Evolutionary conservation across 257 asterid genomes (phyloP).

Genomic region (Petunia axillaris): DNA sequence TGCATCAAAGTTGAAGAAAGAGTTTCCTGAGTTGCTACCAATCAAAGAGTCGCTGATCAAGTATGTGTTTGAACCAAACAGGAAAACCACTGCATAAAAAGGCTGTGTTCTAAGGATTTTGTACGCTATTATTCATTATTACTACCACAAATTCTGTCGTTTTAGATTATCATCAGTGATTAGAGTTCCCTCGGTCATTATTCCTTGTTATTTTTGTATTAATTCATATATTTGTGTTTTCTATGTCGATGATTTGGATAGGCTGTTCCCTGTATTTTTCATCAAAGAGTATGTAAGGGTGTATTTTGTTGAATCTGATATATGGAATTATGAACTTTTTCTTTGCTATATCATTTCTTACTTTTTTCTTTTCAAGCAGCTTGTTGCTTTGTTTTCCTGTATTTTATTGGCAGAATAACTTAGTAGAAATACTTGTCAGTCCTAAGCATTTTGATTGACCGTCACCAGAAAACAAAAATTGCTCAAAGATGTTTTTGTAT

Average conservation of each 20-base stretch:
- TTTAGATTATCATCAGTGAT: constrained; percentile 18
- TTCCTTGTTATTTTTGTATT: constrained; percentile 19
- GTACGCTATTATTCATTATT: constrained; percentile 20
- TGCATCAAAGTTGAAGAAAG: constrained; percentile 37
- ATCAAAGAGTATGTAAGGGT: background rate
- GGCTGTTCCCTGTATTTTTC: background rate
- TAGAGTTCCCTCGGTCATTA: background rate
- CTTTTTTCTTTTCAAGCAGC: background rate
- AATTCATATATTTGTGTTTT: constrained; percentile 1
- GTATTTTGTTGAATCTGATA: background rate
- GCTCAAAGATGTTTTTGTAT: too few species aligned
- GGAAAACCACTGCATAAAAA: constrained; percentile 27
- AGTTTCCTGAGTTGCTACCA: constrained; percentile 29
- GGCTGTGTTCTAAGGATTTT: background rate
- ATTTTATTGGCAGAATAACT: background rate
- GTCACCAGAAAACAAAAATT: too few species aligned
- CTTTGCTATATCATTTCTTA: background rate
- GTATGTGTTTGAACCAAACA: constrained; percentile 35
- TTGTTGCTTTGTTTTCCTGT: background rate
- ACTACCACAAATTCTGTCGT: background rate
- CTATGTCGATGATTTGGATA: background rate
- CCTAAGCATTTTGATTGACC: too few species aligned
- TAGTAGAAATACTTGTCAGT: too few species aligned
- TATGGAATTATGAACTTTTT: background rate
- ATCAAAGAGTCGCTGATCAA: constrained; percentile 36